phyloP scores from a whole-genome alignment of 2,329 filamentous ascomycete species.

The Parastagonospora nodorum region DNA sequence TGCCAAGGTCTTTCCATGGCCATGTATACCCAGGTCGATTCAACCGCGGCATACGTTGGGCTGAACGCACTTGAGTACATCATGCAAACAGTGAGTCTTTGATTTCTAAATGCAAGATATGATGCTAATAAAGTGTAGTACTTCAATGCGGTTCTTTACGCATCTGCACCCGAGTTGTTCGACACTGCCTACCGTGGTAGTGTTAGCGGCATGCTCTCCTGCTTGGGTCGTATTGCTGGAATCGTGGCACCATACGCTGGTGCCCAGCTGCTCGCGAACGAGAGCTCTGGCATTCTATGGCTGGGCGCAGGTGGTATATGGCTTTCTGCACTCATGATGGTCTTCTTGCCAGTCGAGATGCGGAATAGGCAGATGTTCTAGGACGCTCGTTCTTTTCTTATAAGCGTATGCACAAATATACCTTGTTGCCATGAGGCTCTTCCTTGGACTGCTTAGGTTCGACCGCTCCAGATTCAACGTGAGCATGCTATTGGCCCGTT shows the following conservation, averaged over 20 bases:
- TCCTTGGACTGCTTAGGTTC: no score
- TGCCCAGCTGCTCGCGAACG: conserved; percentile 22
- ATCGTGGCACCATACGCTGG: conserved; percentile 37
- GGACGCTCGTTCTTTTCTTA: no score
- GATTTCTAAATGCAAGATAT: accelerated
- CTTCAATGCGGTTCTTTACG: conserved; percentile 38
- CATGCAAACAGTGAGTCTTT: conserved; percentile 34
- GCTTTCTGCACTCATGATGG: conserved; percentile 34
- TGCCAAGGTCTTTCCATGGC: conserved; percentile 37
- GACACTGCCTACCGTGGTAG: conserved; percentile 36
- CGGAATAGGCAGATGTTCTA: conserved; percentile 38
- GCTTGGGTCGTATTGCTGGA: conserved; percentile 32
- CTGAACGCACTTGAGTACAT: conserved; percentile 38
- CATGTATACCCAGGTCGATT: conserved; percentile 36
- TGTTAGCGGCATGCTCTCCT: conserved; percentile 37
- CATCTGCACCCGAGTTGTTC: conserved; percentile 35
- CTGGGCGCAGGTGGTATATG: conserved; percentile 37
- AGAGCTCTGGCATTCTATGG: conserved; percentile 36
- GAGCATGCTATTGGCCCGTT: no score
- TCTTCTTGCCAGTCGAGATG: conserved; percentile 38
- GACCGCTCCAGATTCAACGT: no score
- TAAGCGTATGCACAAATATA: no score
- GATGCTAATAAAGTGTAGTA: conserved; percentile 15
- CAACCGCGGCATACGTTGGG: conserved; percentile 32
- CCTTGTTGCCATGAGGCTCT: no score